Percentiles rank a stretch among this genome's conserved stretches.
phyloP scores from a whole-genome alignment of 164 flowering plant species.

The Annona squamosa region DNA sequence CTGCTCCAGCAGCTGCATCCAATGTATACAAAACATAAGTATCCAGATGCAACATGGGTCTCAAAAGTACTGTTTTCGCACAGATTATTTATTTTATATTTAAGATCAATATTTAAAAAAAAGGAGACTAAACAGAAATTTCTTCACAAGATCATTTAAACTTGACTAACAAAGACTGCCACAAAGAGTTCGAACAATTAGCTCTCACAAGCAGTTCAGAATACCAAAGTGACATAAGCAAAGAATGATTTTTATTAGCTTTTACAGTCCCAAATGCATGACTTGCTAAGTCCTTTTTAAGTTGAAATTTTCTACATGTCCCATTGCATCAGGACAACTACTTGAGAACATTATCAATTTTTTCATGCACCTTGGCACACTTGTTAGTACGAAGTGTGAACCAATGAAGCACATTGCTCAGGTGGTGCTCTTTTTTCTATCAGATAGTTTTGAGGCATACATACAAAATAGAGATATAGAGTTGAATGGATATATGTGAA shows the following conservation, averaged over 20 bases:
- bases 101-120: background rate
- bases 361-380: background rate
- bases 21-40: slow-evolving; percentile 6
- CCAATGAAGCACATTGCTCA: background rate
- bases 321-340: background rate
- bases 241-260: background rate
- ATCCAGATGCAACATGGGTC: background rate
- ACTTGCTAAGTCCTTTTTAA: background rate
- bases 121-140: too few species aligned
- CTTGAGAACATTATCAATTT: background rate
- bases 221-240: too few species aligned
- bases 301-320: background rate
- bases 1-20: slow-evolving; percentile 94
- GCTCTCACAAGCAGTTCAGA: background rate
- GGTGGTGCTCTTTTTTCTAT: background rate
- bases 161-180: background rate
- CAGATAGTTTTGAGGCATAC: background rate
- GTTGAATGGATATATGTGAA: background rate
- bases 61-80: background rate
- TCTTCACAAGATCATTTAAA: background rate
- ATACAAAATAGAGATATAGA: background rate
- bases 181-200: background rate
- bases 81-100: too few species aligned
- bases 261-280: background rate
- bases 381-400: background rate